Evolutionary conservation across 2,329 filamentous ascomycete genomes (phyloP).

Genomic region (Dactylonectria macrodidyma): DNA sequence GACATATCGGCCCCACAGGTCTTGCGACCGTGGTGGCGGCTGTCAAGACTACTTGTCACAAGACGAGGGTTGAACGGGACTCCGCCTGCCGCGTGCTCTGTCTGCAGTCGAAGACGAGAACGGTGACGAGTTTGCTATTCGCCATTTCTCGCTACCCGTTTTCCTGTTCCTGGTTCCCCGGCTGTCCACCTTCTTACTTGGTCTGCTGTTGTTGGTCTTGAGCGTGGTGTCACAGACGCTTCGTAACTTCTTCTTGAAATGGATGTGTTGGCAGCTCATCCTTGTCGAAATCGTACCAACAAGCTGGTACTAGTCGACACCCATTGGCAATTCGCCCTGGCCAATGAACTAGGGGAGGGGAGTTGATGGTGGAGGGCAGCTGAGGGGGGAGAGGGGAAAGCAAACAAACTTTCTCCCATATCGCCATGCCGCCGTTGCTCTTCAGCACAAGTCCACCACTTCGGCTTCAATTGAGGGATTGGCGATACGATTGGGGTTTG

Average conservation of each 20-base stretch:
- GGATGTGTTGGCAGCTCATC: conserved; percentile 1
- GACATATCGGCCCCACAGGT: conserved; percentile 14
- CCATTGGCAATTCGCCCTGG: neutral
- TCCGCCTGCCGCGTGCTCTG: conserved; percentile 13
- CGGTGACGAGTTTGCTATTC: conserved; percentile 1
- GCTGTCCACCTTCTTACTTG: neutral
- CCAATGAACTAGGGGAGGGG: neutral
- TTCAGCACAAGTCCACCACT: neutral
- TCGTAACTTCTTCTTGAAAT: conserved; percentile 16
- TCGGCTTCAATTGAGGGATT: conserved; percentile 21
- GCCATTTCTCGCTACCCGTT: neutral
- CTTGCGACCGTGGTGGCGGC: conserved; percentile 30
- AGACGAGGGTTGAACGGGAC: conserved; percentile 5
- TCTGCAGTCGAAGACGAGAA: neutral
- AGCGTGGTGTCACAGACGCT: conserved; percentile 29
- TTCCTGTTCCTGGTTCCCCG: neutral
- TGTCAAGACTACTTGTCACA: conserved; percentile 24
- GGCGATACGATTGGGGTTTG: conserved; percentile 23
- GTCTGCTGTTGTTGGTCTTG: conserved; percentile 1
- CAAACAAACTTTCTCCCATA: conserved; percentile 17
- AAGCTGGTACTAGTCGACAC: conserved; percentile 6
- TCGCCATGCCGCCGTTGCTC: neutral
- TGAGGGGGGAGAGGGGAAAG: conserved; percentile 4
- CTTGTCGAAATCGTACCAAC: conserved; percentile 8
- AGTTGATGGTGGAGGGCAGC: neutral